Evolutionary conservation across 169 alveolate genomes (phyloP).

Genomic region (Eimeria necatrix): DNA sequence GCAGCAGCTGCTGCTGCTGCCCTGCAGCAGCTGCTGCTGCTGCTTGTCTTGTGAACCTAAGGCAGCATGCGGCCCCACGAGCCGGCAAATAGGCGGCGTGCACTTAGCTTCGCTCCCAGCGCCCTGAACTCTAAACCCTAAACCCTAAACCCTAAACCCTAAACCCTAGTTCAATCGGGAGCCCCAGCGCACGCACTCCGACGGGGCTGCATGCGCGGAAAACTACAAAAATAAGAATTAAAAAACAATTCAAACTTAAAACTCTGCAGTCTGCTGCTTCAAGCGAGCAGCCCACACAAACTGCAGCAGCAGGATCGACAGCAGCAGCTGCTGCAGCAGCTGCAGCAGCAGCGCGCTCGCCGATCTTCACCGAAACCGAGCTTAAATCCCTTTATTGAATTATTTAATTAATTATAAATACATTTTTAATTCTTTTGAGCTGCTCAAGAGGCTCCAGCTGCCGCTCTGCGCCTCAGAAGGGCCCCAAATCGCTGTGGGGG

Average conservation of each 20-base stretch:
- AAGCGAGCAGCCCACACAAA: too few relatives aligned
- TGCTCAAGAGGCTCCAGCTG: too few relatives aligned
- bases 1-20: neutral
- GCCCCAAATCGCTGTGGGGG: too few relatives aligned
- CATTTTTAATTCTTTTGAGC: neutral
- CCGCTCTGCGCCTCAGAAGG: too few relatives aligned
- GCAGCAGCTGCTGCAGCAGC: constrained; percentile 52
- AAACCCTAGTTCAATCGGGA: neutral
- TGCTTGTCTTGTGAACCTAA: too few relatives aligned
- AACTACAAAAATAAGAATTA: too few relatives aligned
- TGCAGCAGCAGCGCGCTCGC: neutral
- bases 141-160: neutral
- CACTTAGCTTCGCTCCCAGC: constrained; percentile 8
- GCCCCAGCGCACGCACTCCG: neutral
- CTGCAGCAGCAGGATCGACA: constrained; percentile 1
- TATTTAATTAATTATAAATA: neutral
- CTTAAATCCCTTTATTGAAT: neutral
- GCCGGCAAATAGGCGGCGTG: neutral
- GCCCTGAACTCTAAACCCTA: neutral
- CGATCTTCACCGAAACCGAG: neutral
- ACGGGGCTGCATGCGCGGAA: constrained; percentile 42
- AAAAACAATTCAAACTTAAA: neutral
- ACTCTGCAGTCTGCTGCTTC: neutral
- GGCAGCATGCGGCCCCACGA: neutral
- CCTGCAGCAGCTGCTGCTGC: too few relatives aligned